Evolutionary conservation across 2,329 filamentous ascomycete genomes (phyloP).

Genomic region (Botrytis galanthina): DNA sequence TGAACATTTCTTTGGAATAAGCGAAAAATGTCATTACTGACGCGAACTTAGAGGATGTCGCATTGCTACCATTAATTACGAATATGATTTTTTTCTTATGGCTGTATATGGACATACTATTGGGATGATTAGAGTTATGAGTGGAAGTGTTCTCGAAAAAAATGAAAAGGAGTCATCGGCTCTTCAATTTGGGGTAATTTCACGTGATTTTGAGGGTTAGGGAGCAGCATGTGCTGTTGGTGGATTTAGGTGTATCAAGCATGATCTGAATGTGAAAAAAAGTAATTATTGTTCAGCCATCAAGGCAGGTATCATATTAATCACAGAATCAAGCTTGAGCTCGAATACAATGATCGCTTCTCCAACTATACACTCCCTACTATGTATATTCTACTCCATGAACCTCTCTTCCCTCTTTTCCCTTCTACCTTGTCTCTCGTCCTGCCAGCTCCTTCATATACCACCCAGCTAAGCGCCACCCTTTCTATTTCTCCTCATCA

Average conservation of each 20-base stretch:
- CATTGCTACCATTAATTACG: neutral
- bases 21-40: neutral
- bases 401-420: neutral
- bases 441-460: neutral
- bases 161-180: neutral
- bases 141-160: neutral
- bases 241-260: neutral
- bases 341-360: neutral
- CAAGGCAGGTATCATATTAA: slow-evolving; percentile 1
- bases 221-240: neutral
- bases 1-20: neutral
- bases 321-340: neutral
- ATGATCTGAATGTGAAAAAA: neutral
- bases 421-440: neutral
- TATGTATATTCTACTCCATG: neutral
- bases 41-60: neutral
- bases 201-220: neutral
- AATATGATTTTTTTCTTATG: neutral
- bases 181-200: neutral
- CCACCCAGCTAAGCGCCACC: slow-evolving; percentile 23
- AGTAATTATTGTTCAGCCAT: slow-evolving; percentile 2
- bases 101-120: neutral
- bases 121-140: neutral
- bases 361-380: neutral
- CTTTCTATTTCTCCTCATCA: slow-evolving; percentile 61